Evolutionary conservation across 352 stramenopile genomes (phyloP), one percentile per base, ranked within the genome.

Genomic region (Phytophthora hybrid): DNA sequence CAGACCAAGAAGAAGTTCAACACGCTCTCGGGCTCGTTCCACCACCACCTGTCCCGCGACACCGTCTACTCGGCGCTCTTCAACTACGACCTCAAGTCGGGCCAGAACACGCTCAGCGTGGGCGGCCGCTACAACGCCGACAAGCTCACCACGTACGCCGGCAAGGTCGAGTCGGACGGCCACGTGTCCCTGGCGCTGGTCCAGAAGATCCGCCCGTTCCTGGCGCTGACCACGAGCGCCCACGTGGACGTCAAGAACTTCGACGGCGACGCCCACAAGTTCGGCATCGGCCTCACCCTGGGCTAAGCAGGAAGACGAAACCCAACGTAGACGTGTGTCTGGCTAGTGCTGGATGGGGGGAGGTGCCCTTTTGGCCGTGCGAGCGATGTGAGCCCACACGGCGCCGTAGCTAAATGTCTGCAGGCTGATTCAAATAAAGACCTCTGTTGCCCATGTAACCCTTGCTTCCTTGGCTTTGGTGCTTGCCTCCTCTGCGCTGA

Each of bases 161-260:
- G 87, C 51, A 96, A 96, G 82, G 84, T 96, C 59, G 87, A 96
- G 74, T 95, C 90, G 66, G 87, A 96, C 69, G 90, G 90, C 72
- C 84, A 94, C 78, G 83, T 97, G 57, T 97, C 90, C 59, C 76
- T 97, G 61, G 89, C 88, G 62, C 80, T 93, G 56, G 79, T 96
- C 55, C 87, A 95, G 77, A 97, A 95, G 87, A 89, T 97, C 44
- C 88, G 88, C 60, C 88, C 89, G 41, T 95, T 93, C 81, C 70
- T 96, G 70, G 80, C 85, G 78, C 79, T 97, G 51, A 92, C 89
- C 66, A 96, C 89, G 39, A 94, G 85, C 61, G 88, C 88, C 59
- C 88, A 95, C 80, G 91, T 97, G 47, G 90, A 97, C 74, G 90
- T 89, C 65, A 97, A 97, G 90, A 96, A 97, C 86, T 96, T 97